phyloP scores from a whole-genome alignment of 2,329 filamentous ascomycete genomes.

The Claviceps sp. region DNA sequence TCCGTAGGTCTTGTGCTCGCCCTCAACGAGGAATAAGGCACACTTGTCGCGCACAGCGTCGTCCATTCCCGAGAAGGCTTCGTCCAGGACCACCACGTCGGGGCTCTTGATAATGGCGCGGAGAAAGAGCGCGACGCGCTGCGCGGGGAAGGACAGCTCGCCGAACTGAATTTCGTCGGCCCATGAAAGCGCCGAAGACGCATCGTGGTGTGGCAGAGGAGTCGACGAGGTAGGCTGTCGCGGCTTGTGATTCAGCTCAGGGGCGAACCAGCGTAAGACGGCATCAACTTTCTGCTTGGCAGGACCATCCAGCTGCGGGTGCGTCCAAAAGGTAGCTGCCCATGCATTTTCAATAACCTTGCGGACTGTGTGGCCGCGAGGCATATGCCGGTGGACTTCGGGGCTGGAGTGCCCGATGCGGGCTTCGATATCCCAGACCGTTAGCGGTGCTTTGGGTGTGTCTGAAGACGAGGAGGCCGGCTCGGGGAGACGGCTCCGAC shows the following conservation, averaged over 20 bases:
- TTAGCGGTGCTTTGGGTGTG: slow-evolving; percentile 42
- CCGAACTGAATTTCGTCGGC: slow-evolving; percentile 57
- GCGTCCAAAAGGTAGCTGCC: slow-evolving; percentile 72
- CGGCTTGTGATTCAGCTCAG: slow-evolving; percentile 53
- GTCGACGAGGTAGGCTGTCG: not conserved
- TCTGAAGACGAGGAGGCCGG: slow-evolving; percentile 41
- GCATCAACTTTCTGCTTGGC: slow-evolving; percentile 51
- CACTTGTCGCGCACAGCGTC: slow-evolving; percentile 75
- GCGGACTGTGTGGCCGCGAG: slow-evolving; percentile 58
- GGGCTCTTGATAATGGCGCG: slow-evolving; percentile 68
- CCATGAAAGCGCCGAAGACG: slow-evolving; percentile 35
- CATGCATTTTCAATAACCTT: slow-evolving; percentile 74
- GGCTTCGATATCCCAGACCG: slow-evolving; percentile 82
- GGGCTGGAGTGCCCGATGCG: slow-evolving; percentile 88
- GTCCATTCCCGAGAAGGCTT: slow-evolving; percentile 80
- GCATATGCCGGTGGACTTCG: slow-evolving; percentile 89
- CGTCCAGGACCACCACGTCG: slow-evolving; percentile 73
- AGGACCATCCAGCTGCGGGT: slow-evolving; percentile 47
- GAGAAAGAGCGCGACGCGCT: slow-evolving; percentile 75
- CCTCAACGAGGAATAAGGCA: slow-evolving; percentile 60
- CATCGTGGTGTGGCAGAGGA: not conserved
- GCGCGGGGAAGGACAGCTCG: slow-evolving; percentile 63
- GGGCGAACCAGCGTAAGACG: slow-evolving; percentile 61
- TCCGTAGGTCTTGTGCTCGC: slow-evolving; percentile 34
- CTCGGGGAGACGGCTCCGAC: slow-evolving; percentile 64